Conservation (phyloP, 352 stramenopile genomes). For the Phytophthora kernoviae region DNA sequence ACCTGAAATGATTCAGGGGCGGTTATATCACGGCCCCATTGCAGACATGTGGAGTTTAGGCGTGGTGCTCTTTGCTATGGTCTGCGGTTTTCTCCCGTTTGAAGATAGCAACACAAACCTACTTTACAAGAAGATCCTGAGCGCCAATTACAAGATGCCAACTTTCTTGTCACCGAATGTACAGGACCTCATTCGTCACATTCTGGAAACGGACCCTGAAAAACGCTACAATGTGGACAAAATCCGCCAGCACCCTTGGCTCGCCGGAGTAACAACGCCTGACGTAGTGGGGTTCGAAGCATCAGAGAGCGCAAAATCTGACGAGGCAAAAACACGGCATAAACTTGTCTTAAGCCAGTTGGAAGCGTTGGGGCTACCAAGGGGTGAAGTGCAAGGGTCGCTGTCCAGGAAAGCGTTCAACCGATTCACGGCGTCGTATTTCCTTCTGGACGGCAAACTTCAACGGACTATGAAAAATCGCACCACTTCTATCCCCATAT, state of each 20-base stretch:
- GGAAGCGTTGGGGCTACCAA: slow-evolving; percentile 51
- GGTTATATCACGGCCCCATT: slow-evolving; percentile 79
- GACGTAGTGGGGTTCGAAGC: slow-evolving; percentile 13
- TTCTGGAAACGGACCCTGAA: slow-evolving; percentile 86
- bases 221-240: slow-evolving; percentile 75
- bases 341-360: slow-evolving; percentile 62
- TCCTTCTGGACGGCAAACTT: slow-evolving; percentile 68
- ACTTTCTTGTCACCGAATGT: slow-evolving; percentile 75
- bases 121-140: slow-evolving; percentile 94
- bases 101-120: slow-evolving; percentile 92
- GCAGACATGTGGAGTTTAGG: slow-evolving; percentile 93
- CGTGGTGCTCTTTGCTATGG: slow-evolving; percentile 93
- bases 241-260: slow-evolving; percentile 87
- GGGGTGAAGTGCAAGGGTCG: slow-evolving; percentile 38
- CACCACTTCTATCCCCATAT: slow-evolving; percentile 1
- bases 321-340: slow-evolving; percentile 29
- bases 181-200: slow-evolving; percentile 80
- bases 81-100: slow-evolving; percentile 92
- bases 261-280: slow-evolving; percentile 38
- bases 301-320: slow-evolving; percentile 1
- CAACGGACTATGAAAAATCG: slow-evolving; percentile 47
- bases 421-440: slow-evolving; percentile 75
- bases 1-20: slow-evolving; percentile 92
- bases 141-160: slow-evolving; percentile 83
- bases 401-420: slow-evolving; percentile 69